Conservation (phyloP, 1,139 yeast genomes). For the Suhomyces kunorum region DNA sequence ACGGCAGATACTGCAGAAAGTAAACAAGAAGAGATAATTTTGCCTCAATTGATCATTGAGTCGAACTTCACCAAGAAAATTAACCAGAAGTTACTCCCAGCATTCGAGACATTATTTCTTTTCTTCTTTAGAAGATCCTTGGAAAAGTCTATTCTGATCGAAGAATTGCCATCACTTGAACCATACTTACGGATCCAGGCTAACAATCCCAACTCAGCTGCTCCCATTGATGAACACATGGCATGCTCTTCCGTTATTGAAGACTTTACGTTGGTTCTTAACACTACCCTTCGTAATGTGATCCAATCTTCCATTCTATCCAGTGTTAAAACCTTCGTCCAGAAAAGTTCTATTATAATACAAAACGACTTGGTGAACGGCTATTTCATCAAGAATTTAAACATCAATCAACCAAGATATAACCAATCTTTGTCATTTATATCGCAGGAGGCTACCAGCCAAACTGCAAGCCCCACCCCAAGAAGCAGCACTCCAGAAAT, state of each 20-base stretch:
- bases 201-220: constrained; percentile 7
- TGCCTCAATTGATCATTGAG: constrained; percentile 58
- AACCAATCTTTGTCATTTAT: constrained; percentile 40
- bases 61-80: constrained; percentile 67
- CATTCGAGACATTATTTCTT: constrained; percentile 61
- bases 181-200: constrained; percentile 24
- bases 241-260: constrained; percentile 86
- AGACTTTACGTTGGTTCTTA: constrained; percentile 74
- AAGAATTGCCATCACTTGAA: constrained; percentile 63
- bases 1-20: neutral
- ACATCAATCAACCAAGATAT: constrained; percentile 56
- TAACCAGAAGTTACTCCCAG: constrained; percentile 52
- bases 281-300: constrained; percentile 60
- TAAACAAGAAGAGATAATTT: constrained; percentile 23
- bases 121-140: constrained; percentile 77
- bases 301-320: constrained; percentile 61
- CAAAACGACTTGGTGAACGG: constrained; percentile 43
- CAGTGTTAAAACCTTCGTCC: constrained; percentile 54
- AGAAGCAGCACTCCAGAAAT: constrained; percentile 39
- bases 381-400: constrained; percentile 50
- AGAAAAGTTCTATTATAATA: constrained; percentile 31
- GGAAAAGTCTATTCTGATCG: constrained; percentile 78
- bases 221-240: constrained; percentile 48
- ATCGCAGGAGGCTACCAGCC: constrained; percentile 15
- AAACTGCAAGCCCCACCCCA: constrained; percentile 29